phyloP scores from a whole-genome alignment of 345 rosid species.

The Aurinia saxatilis region DNA sequence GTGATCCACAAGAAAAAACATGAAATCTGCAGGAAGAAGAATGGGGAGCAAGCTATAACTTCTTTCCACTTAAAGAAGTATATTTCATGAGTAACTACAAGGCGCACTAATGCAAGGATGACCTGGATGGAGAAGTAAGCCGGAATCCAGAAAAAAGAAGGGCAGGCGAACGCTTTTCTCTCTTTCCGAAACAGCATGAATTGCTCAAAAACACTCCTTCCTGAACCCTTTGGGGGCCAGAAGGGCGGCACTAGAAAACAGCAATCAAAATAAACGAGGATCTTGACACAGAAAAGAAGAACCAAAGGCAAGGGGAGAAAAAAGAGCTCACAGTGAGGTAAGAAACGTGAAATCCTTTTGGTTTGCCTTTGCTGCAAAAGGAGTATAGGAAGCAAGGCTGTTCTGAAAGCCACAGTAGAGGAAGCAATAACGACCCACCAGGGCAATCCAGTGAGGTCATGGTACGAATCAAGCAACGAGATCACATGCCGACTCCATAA shows the following conservation, averaged over 20 bases:
- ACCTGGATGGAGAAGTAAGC: slow-evolving; percentile 71
- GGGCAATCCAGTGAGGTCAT: slow-evolving; percentile 72
- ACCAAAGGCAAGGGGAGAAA: background rate
- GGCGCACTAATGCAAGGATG: no score
- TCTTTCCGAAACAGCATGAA: slow-evolving; percentile 39
- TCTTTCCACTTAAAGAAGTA: background rate
- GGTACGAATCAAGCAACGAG: slow-evolving; percentile 63
- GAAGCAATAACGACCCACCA: slow-evolving; percentile 88
- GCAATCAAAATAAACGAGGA: background rate
- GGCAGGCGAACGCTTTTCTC: slow-evolving; percentile 64
- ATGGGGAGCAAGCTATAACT: slow-evolving; percentile 11
- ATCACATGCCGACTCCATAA: slow-evolving; percentile 43
- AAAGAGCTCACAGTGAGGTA: slow-evolving; percentile 60
- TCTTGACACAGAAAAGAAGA: background rate
- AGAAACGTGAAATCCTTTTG: slow-evolving; percentile 42
- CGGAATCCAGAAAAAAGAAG: slow-evolving; percentile 64
- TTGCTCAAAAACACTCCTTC: slow-evolving; percentile 62
- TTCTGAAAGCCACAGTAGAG: slow-evolving; percentile 64
- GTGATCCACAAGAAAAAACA: slow-evolving; percentile 41
- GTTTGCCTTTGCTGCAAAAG: slow-evolving; percentile 61
- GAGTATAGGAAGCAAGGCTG: slow-evolving; percentile 52
- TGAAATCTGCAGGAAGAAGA: slow-evolving; percentile 50
- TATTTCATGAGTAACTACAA: no score
- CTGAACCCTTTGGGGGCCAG: slow-evolving; percentile 73
- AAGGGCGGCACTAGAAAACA: slow-evolving; percentile 73